Evolutionary conservation across 2,329 filamentous ascomycete species (phyloP), one percentile per base, ranked within the genome.

Genomic region (Colletotrichum lupini): DNA sequence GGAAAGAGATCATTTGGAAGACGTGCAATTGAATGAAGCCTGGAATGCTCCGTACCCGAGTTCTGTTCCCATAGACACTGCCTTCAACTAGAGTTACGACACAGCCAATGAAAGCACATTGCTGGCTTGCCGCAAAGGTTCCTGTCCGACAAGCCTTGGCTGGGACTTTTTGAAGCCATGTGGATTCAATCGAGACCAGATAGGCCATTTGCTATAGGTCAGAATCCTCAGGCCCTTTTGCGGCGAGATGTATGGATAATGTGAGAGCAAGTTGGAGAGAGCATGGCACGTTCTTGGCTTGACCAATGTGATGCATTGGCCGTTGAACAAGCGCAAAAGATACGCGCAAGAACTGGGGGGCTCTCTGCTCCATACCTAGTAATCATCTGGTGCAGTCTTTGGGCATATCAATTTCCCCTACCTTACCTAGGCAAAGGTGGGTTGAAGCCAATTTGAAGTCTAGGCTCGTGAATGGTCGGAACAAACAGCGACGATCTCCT

Each of bases 141-240:
- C 68, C 16, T 46, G 30, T 16, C 12, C 19, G 26, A 49, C 56
- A 5, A 22, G 49, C 46, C 68, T 68, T 72, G 68, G 68, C 64
- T 53, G 59, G 57, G 35, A 32, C 57, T 53, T 72, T 71, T 68
- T 72, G 57, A 56, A 24, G 19, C 35, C 35, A 57, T 53, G 28
- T 57, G 30, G 28, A 30, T 52, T 62, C 46, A 8, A 68, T 37
- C 24, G n/a, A 37, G 61, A 49, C 28, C 19, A 58, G 30, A 42
- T 30, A 12, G 42, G 26, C 37, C 42, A 22, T 7, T n/a, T 49
- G 42, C 42, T 49, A 49, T 49, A 49, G 42, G 42, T 22, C 42
- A 49, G 42, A 49, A 49, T n/a, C 46, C 7, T 30, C 4, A n/a
- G 46, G 61, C 46, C 61, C 46, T 63, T 53, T 56, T 64, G 26